Base-by-base conservation (phyloP, 208 protist species). In the Trypanosoma cruzi region DNA sequence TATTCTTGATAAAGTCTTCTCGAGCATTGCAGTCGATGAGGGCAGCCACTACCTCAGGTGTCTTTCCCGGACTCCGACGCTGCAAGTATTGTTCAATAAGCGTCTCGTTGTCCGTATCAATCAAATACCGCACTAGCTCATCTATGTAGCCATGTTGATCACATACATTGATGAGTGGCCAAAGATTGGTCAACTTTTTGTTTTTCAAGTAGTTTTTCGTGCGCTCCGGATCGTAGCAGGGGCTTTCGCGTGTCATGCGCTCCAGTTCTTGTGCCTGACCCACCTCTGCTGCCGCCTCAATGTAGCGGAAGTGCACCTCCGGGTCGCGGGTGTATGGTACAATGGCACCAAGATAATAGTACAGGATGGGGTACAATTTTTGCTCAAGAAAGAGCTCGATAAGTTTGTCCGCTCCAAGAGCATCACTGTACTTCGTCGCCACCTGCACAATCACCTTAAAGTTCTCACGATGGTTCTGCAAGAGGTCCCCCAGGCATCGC, bases 91-190 rank as follows among this genome's bases (percentile, higher is more conserved):
- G 84, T 81, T 99, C 98, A 75, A 99, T 99, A 84, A 95, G 99
- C 67, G 93, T 92, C 64, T 95, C 81, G 71, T 99, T 96, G 76
- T 96, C 90, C 64, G 98, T 99, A 52, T 97, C 85, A 67, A 99
- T 98, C 22, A 99, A 86, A 80, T 99, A 99, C 49, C 94, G 87
- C 18, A 99, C 98, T 66, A 99, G 91, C 79, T 99, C 99, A 64
- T 99, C 89, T 50, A 99, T 93, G 72, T 98, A 99, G 77, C 97
- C 91, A 84, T 99, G 98, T 69, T 98, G 87, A 82, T 99, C 99
- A 85, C 99, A 99, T 34, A 99, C 98, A 80, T 99, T 99, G 78
- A 99, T 99, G 60, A 99, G 93, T 32, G 99, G 99, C 74, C 98
- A 96, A 79, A 98, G 89, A 75, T 99, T 98, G n/a, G 89, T 85